Conservation (phyloP, 2,329 filamentous ascomycete species). For the Orbilia ellipsospora region DNA sequence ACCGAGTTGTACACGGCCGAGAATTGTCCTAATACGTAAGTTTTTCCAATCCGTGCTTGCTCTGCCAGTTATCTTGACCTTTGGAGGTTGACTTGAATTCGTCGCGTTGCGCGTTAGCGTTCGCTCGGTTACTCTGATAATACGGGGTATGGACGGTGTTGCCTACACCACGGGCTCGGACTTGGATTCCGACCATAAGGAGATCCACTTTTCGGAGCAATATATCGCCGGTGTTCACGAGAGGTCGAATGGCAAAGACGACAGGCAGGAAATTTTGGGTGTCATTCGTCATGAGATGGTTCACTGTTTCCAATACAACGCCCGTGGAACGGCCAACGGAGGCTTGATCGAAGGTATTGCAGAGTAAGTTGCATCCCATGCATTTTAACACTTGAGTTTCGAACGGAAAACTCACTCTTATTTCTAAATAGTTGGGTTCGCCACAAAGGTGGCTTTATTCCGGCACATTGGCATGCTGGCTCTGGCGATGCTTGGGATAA, state of each 20-base stretch:
- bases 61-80: not conserved
- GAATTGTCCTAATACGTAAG: slow-evolving; percentile 57
- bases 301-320: slow-evolving; percentile 90
- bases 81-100: slow-evolving; percentile 12
- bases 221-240: slow-evolving; percentile 72
- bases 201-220: slow-evolving; percentile 84
- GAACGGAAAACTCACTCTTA: slow-evolving; percentile 1
- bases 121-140: slow-evolving; percentile 85
- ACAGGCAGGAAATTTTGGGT: slow-evolving; percentile 76
- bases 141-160: slow-evolving; percentile 82
- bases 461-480: slow-evolving; percentile 83
- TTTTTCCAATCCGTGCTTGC: not conserved
- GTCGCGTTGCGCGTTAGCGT: slow-evolving; percentile 63
- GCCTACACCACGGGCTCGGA: slow-evolving; percentile 87
- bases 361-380: slow-evolving; percentile 65
- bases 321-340: slow-evolving; percentile 71
- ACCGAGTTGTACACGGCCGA: slow-evolving; percentile 73
- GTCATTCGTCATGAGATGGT: slow-evolving; percentile 93
- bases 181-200: slow-evolving; percentile 86
- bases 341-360: slow-evolving; percentile 91
- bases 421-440: slow-evolving; percentile 73
- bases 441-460: slow-evolving; percentile 75
- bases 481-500: slow-evolving; percentile 60
- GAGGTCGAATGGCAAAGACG: slow-evolving; percentile 61
- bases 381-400: not conserved